Percentiles rank a stretch among this genome's conserved stretches.
Conservation (phyloP, 108 stramenopile genomes). For the Bacterosira constricta region DNA sequence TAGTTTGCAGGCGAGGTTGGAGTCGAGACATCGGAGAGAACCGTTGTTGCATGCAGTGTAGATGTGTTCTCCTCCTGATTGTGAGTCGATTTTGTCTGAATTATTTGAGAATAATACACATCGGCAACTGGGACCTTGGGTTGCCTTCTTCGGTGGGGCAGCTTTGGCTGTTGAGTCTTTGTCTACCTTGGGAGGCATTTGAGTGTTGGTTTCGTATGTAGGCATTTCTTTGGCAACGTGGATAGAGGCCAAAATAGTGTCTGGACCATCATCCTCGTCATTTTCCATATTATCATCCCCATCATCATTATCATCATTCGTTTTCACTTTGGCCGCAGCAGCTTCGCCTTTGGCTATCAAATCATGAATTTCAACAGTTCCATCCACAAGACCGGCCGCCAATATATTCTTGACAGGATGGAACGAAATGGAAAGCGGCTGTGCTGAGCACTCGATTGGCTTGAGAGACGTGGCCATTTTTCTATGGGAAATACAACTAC, state of each 20-base stretch:
- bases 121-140: conserved; percentile 59
- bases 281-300: conserved; percentile 8
- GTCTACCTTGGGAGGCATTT: conserved; percentile 29
- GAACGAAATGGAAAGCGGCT: conserved; percentile 83
- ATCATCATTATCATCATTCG: conserved; percentile 20
- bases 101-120: conserved; percentile 61
- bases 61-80: conserved; percentile 50
- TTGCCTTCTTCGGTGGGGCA: neutral
- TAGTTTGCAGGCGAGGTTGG: conserved; percentile 53
- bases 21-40: conserved; percentile 65
- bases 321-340: conserved; percentile 14
- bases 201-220: conserved; percentile 7
- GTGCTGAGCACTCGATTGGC: conserved; percentile 78
- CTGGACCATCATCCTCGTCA: conserved; percentile 36
- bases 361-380: conserved; percentile 83
- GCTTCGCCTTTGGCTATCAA: conserved; percentile 18
- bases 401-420: conserved; percentile 65
- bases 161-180: conserved; percentile 5
- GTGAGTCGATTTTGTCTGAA: neutral
- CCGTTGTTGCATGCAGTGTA: conserved; percentile 77
- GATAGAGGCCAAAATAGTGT: conserved; percentile 81
- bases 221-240: conserved; percentile 36
- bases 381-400: conserved; percentile 84
- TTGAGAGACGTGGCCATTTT: conserved; percentile 38
- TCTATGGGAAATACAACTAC: neutral